These are phyloP conservation scores for Podaxis carcinomalis DNA, from an alignment of 768 basidiomycete genomes.

Conservation along the genomic window DNA sequence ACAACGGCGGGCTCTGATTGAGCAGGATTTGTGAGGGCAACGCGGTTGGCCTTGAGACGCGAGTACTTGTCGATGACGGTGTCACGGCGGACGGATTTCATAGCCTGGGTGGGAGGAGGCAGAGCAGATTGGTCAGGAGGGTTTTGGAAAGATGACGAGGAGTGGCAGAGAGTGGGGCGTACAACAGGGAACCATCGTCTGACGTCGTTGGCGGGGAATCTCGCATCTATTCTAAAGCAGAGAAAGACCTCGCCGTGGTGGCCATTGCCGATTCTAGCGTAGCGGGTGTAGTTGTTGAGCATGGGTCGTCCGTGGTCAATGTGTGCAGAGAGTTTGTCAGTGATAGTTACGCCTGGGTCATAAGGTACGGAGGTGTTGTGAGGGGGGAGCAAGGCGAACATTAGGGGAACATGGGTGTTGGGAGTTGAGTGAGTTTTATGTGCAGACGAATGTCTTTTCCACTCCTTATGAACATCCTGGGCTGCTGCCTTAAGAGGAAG, in stretches of 20 bases:
- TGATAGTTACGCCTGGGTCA: constrained; percentile 43
- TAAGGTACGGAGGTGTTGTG: constrained; percentile 21
- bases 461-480: constrained; percentile 31
- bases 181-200: constrained; percentile 42
- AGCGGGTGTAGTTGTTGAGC: constrained; percentile 85
- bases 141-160: background rate
- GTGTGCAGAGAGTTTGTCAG: constrained; percentile 41
- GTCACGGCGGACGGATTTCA: constrained; percentile 72
- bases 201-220: constrained; percentile 38
- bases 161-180: constrained; percentile 17
- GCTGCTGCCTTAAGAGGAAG: constrained; percentile 22
- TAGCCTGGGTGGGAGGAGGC: constrained; percentile 46
- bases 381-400: constrained; percentile 19
- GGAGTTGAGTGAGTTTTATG: constrained; percentile 12
- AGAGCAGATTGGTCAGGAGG: background rate
- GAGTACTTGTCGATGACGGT: constrained; percentile 57
- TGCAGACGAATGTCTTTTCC: constrained; percentile 5
- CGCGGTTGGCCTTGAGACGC: constrained; percentile 30
- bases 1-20: constrained; percentile 47
- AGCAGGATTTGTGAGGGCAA: constrained; percentile 35
- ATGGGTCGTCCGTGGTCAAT: constrained; percentile 40
- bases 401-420: constrained; percentile 16
- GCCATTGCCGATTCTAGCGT: constrained; percentile 75
- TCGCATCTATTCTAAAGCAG: constrained; percentile 42
- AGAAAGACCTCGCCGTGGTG: constrained; percentile 89